Base-by-base conservation (phyloP, 2,329 filamentous ascomycete genomes). In the Scopulariopsis brevicaulis region DNA sequence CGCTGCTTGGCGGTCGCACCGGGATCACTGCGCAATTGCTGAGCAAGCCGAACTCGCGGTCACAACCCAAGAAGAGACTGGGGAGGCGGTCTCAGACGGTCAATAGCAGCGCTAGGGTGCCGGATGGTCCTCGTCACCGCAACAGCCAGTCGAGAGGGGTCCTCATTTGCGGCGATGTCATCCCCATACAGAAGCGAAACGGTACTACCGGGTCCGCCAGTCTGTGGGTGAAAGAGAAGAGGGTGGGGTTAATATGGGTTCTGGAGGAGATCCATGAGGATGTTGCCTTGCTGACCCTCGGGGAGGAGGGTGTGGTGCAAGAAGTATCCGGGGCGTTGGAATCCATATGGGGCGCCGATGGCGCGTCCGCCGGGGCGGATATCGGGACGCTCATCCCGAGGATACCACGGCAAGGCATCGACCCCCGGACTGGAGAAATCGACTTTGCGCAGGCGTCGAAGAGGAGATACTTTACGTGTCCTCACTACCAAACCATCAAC, bases 161-260 rank as follows among this genome's bases (percentile, higher is more conserved):
- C 28, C 72, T 99, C 56, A 79, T 99, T 1, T 99, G 94, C 64
- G 94, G 94, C 51, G 94, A 99, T 69, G 93, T 99, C n/a, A 90
- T 99, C 20, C 94, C 94, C 0, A 99, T 99, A 60, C 89, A 92
- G 69, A 99, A 97, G 72, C 84, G 94, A 60, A 96, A 99, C 66
- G 94, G 94, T 4, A 83, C 87, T 12, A 93, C 87, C 4, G 94
- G 94, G 2, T 92, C 94, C 59, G 94, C 94, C 43, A 97, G 92
- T 71, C 75, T 99, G 46, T 99, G 94, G 94, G 94, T 99, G 3
- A 99, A 99, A 74, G 94, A 99, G 71, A 99, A 99, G 72, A 83
- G 87, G 54, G 85, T 90, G 56, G 92, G 93, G 11, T 74, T 99
- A 60, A 97, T 99, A 60, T 99, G 94, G 94, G 94, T 99, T 10